Evolutionary conservation across 2,329 filamentous ascomycete species (phyloP).

Genomic region (Xylaria sp.): DNA sequence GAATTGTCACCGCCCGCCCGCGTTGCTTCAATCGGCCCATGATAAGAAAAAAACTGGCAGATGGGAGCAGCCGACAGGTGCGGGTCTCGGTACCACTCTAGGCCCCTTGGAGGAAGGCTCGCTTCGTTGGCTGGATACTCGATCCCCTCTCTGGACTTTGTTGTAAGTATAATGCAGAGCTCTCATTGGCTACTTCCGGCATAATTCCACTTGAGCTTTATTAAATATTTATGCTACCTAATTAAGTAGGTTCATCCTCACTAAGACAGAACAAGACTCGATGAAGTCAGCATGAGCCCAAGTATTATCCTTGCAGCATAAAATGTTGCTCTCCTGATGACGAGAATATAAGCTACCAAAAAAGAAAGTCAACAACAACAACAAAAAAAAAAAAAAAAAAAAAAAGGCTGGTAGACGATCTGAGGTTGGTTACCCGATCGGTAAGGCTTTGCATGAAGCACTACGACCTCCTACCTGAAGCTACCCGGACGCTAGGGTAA

Average conservation of each 20-base stretch:
- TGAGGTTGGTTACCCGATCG: too few relatives aligned
- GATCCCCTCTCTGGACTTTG: constrained; percentile 11
- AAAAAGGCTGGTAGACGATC: too few relatives aligned
- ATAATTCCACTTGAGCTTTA: neutral
- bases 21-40: constrained; percentile 10
- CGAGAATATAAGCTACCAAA: too few relatives aligned
- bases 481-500: too few relatives aligned
- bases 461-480: too few relatives aligned
- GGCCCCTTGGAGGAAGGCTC: neutral
- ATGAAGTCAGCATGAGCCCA: too few relatives aligned
- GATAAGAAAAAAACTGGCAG: constrained; percentile 29
- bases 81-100: neutral
- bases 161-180: neutral
- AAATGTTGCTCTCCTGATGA: too few relatives aligned
- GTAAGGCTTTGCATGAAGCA: too few relatives aligned
- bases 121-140: neutral
- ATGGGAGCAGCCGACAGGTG: constrained; percentile 15
- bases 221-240: neutral
- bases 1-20: constrained; percentile 36
- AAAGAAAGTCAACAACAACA: too few relatives aligned
- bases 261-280: too few relatives aligned
- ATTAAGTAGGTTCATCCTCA: neutral
- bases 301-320: too few relatives aligned
- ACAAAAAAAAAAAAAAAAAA: too few relatives aligned
- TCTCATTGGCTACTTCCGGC: constrained; percentile 14